Conservation (phyloP, 192 early-diverging fungal species). For the Rhizophlyctis rosea region DNA sequence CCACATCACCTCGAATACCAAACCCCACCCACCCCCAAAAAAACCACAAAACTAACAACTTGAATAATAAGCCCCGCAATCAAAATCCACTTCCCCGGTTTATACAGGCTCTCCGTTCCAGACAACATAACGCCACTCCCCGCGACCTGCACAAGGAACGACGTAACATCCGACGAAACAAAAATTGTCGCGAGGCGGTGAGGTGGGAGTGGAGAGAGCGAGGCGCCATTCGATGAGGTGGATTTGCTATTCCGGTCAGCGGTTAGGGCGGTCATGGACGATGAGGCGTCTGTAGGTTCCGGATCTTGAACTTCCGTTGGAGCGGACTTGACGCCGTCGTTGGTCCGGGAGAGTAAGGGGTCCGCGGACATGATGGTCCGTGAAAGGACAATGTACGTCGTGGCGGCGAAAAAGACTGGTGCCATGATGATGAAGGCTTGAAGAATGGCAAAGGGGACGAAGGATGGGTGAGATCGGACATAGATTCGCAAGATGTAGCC, state of each 20-base stretch:
- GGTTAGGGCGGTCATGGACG: too few species aligned
- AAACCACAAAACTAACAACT: slow-evolving; percentile 19
- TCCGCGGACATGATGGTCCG: too few species aligned
- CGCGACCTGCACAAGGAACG: slow-evolving; percentile 20
- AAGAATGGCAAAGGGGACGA: slow-evolving; percentile 15
- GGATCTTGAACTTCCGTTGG: too few species aligned
- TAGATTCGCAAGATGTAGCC: slow-evolving; percentile 1
- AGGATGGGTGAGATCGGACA: not conserved
- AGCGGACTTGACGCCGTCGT: too few species aligned
- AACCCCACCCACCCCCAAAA: slow-evolving; percentile 14
- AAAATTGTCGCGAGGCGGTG: slow-evolving; percentile 23
- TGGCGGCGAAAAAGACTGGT: slow-evolving; percentile 29
- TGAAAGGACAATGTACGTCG: slow-evolving; percentile 22
- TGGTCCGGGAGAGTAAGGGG: too few species aligned
- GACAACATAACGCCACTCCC: slow-evolving; percentile 26
- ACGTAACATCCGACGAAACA: slow-evolving; percentile 19
- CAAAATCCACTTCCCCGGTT: slow-evolving; percentile 12
- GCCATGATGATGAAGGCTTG: slow-evolving; percentile 22
- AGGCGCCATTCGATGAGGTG: too few species aligned
- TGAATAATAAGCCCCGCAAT: slow-evolving; percentile 27
- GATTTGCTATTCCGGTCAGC: too few species aligned
- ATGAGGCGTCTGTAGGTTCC: too few species aligned
- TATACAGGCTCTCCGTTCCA: not conserved
- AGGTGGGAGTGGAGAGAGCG: slow-evolving; percentile 10
- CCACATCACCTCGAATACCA: slow-evolving; percentile 12